These are phyloP conservation scores for Magnolia officinalis DNA, from an alignment of 164 flowering plant species.

Conservation along the genomic window DNA sequence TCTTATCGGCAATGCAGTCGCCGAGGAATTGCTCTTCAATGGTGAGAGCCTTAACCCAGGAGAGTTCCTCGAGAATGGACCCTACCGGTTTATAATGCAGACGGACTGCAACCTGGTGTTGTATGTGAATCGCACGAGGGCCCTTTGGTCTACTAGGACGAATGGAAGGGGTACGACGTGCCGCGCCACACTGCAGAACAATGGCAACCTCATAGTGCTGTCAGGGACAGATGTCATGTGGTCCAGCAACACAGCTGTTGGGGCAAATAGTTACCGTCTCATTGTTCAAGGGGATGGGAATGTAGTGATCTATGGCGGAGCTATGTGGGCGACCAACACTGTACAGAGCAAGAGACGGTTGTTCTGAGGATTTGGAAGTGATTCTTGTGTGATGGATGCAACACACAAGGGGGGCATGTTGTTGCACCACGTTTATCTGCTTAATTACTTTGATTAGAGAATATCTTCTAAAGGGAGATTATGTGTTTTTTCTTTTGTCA, in stretches of 20 bases:
- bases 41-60: slow-evolving; percentile 10
- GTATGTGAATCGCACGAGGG: slow-evolving; percentile 7
- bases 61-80: slow-evolving; percentile 15
- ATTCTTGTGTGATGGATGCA: no score
- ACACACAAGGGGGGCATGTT: no score
- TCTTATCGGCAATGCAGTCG: slow-evolving; percentile 1
- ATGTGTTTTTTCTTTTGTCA: no score
- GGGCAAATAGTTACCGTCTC: slow-evolving; percentile 13
- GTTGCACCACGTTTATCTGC: no score
- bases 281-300: slow-evolving; percentile 22
- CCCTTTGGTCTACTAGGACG: slow-evolving; percentile 7
- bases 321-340: slow-evolving; percentile 24
- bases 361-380: not conserved
- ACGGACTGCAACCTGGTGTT: slow-evolving; percentile 15
- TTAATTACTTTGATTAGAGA: no score
- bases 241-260: slow-evolving; percentile 8
- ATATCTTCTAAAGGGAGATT: no score
- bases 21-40: slow-evolving; percentile 11
- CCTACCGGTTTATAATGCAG: slow-evolving; percentile 15
- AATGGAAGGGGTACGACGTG: slow-evolving; percentile 11
- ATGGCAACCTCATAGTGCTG: slow-evolving; percentile 11
- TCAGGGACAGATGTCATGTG: slow-evolving; percentile 12
- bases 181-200: slow-evolving; percentile 5
- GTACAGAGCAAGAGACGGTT: slow-evolving; percentile 10
- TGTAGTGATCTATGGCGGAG: slow-evolving; percentile 24